phyloP scores from a whole-genome alignment of 768 basidiomycete genomes.

The Podaxis sp. region DNA sequence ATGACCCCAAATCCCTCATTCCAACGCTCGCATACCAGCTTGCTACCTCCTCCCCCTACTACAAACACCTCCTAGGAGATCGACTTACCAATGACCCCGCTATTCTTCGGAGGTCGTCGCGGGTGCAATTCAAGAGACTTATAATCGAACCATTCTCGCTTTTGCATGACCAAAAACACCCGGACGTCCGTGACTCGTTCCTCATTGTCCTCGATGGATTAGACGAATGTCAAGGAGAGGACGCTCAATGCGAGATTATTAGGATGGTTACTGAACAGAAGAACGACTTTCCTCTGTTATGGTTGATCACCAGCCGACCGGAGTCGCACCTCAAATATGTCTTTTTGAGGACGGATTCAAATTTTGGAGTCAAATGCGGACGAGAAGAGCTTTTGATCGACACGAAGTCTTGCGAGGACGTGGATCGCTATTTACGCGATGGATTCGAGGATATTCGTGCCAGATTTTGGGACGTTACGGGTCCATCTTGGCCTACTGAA shows the following conservation, averaged over 20 bases:
- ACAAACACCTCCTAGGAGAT: neutral
- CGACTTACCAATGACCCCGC: neutral
- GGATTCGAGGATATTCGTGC: neutral
- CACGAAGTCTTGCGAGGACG: neutral
- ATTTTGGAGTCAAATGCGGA: neutral
- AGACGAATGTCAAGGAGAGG: conserved; percentile 14
- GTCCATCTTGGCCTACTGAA: neutral
- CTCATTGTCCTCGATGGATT: conserved; percentile 12
- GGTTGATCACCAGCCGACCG: neutral
- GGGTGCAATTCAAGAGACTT: conserved; percentile 5
- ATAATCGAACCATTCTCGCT: conserved; percentile 5
- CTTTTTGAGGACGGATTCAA: neutral
- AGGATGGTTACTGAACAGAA: neutral
- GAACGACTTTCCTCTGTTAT: neutral
- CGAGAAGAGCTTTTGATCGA: neutral
- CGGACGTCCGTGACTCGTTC: neutral
- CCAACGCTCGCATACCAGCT: conserved; percentile 11
- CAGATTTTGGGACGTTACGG: neutral
- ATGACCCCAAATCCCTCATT: neutral
- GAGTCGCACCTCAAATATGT: neutral
- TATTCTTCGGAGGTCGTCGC: neutral
- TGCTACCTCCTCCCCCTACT: neutral
- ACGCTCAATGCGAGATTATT: neutral
- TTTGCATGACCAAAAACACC: neutral
- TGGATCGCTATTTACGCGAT: neutral